Conservation (phyloP, 2,329 filamentous ascomycete species). For the Pseudogymnoascus sp. region DNA sequence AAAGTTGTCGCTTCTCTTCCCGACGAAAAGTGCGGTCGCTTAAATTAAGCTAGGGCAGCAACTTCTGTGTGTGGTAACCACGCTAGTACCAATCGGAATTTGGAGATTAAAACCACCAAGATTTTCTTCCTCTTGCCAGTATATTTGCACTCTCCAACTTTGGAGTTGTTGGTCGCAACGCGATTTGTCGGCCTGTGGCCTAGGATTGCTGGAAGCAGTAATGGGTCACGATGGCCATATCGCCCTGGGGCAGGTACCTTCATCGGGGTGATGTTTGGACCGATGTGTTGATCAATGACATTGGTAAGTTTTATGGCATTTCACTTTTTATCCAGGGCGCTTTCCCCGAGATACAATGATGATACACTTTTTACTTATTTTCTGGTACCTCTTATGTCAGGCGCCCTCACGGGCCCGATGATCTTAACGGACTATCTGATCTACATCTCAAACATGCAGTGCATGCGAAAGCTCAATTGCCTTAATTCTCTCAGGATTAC, state of each 20-base stretch:
- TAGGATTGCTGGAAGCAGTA: not conserved
- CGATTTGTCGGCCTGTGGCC: not conserved
- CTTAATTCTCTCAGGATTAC: not conserved
- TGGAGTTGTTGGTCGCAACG: not conserved
- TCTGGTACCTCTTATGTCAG: conserved; percentile 99
- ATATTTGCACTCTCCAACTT: not conserved
- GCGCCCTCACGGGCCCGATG: conserved; percentile 55
- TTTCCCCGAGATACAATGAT: conserved; percentile 45
- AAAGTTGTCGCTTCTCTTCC: conserved; percentile 16
- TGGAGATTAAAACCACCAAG: not conserved
- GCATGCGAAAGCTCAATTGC: conserved; percentile 1
- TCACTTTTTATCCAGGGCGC: not conserved
- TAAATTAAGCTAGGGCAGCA: conserved; percentile 9
- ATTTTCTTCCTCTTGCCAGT: conserved; percentile 3
- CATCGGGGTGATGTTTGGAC: not conserved
- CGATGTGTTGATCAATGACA: not conserved
- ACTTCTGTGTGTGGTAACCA: not conserved
- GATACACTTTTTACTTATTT: conserved; percentile 60
- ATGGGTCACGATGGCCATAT: not conserved
- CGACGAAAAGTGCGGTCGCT: conserved; percentile 9
- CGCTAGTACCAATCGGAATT: conserved; percentile 3
- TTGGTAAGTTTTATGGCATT: not conserved
- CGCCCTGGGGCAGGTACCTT: not conserved
- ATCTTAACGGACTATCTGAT: conserved; percentile 82
- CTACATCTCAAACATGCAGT: conserved; percentile 11